Evolutionary conservation across 371 early-diverging fungal genomes (phyloP), one percentile per base, ranked within the genome.

Genomic region (Saksenaea vasiformis): DNA sequence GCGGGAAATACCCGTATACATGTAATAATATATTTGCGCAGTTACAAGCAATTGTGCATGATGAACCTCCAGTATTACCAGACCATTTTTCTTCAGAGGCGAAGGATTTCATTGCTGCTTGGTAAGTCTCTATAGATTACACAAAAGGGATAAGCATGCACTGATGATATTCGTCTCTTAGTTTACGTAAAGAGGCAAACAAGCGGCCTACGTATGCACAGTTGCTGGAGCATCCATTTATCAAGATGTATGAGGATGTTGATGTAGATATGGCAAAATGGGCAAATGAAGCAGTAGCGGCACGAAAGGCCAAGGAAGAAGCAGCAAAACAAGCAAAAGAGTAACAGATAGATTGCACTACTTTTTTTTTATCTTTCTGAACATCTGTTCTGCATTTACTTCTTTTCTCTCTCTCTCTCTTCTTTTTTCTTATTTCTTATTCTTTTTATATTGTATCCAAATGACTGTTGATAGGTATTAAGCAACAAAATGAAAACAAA

Each of bases 231-330:
- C 93, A 92, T 68, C 86, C 91, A 31, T 95, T 92, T 81, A 69
- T 95, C 56, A 65, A 65, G 27, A 82, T 80, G 53, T 85, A 85
- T 62, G 76, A 87, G 34, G 73, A 80, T 34, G 77, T 67, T 1
- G 79, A 85, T 5, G 92, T 94, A 3, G 94, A 94, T 67, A 93
- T 94, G 93, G 88, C 85, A 53, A 85, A 79, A 31, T 95, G 95
- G 95, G 94, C 90, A 44, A 44, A 62, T 15, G 68, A 70, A 27
- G 80, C 77, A 27, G 7, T 43, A 28, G 24, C 17, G 28, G 54
- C 43, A 39, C 17, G 43, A 41, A n/a, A 27, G 44, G 19, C 38
- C 39, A 60, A 39, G 22, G 60, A 47, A 28, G 19, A 38, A 44
- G 36, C 51, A 22, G 31, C 31, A 31, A 31, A 31, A 7, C 31